These are phyloP conservation scores for Phytophthora hybrid DNA, from an alignment of 352 stramenopile genomes.

Conservation along the genomic window DNA sequence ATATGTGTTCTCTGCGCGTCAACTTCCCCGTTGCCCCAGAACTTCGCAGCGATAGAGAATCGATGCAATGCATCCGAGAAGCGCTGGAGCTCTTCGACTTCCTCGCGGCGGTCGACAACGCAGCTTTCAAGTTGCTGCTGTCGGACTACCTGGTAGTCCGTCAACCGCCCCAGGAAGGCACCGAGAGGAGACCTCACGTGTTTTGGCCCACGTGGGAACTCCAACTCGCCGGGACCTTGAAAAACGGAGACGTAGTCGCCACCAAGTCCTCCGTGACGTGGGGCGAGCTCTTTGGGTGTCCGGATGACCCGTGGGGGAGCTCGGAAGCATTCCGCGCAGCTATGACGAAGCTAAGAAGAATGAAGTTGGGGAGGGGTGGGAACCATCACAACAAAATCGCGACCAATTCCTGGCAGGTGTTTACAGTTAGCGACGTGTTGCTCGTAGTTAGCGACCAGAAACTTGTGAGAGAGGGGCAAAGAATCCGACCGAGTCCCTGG, in stretches of 20 bases:
- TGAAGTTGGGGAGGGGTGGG: not conserved
- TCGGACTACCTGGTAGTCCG: not conserved
- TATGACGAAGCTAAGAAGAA: not conserved
- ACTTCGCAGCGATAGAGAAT: not conserved
- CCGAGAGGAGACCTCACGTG: not conserved
- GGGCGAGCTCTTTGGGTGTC: conserved; percentile 1
- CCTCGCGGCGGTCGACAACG: conserved; percentile 1
- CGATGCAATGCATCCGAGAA: not conserved
- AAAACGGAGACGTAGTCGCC: not conserved
- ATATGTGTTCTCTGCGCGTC: not conserved
- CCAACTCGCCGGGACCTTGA: not conserved
- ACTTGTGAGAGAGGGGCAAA: not conserved
- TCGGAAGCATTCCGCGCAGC: not conserved
- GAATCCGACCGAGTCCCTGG: not conserved
- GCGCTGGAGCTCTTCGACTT: conserved; percentile 5
- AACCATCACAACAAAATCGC: not conserved
- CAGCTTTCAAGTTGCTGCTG: not conserved
- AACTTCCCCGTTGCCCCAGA: not conserved
- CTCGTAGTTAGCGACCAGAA: not conserved
- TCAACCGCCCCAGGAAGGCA: not conserved
- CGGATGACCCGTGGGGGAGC: not conserved
- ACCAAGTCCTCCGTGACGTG: not conserved
- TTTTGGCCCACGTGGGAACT: conserved; percentile 3
- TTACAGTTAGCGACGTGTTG: not conserved
- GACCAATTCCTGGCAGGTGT: not conserved